Conservation (phyloP, 257 asterid genomes). For the Petunia secreta region DNA sequence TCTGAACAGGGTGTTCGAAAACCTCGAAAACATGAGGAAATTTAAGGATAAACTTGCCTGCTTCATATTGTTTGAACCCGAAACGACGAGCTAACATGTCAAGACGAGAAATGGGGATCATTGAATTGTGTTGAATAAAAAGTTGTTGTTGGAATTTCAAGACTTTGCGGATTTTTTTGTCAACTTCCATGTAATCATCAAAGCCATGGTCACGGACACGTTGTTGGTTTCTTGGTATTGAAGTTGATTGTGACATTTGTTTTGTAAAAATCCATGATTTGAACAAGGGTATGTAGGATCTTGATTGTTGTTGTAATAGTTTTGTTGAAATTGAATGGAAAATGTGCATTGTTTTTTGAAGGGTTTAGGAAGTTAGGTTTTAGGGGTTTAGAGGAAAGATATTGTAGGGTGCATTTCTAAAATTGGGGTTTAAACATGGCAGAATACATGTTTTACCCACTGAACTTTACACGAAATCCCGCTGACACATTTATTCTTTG, state of each 20-base stretch:
- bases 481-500: no score
- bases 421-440: no score
- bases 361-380: slow-evolving; percentile 22
- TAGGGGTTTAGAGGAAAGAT: not conserved
- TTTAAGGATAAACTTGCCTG: slow-evolving; percentile 75
- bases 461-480: no score
- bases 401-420: not conserved
- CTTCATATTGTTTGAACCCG: slow-evolving; percentile 72
- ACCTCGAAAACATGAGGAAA: slow-evolving; percentile 83
- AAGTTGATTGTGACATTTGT: slow-evolving; percentile 74
- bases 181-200: slow-evolving; percentile 85
- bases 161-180: slow-evolving; percentile 76
- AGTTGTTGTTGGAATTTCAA: slow-evolving; percentile 72
- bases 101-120: slow-evolving; percentile 63
- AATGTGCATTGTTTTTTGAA: slow-evolving; percentile 29
- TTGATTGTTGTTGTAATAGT: slow-evolving; percentile 10
- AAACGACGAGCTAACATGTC: slow-evolving; percentile 68
- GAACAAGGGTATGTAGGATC: not conserved
- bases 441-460: no score
- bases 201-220: slow-evolving; percentile 83
- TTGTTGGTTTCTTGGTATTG: slow-evolving; percentile 73
- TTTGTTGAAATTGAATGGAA: slow-evolving; percentile 20
- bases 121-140: slow-evolving; percentile 60
- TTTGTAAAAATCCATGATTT: slow-evolving; percentile 31
- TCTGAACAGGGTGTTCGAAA: slow-evolving; percentile 92